Evolutionary conservation across 345 rosid genomes (phyloP), one percentile per base, ranked within the genome.

Genomic region (Sisymbrium altissimum): DNA sequence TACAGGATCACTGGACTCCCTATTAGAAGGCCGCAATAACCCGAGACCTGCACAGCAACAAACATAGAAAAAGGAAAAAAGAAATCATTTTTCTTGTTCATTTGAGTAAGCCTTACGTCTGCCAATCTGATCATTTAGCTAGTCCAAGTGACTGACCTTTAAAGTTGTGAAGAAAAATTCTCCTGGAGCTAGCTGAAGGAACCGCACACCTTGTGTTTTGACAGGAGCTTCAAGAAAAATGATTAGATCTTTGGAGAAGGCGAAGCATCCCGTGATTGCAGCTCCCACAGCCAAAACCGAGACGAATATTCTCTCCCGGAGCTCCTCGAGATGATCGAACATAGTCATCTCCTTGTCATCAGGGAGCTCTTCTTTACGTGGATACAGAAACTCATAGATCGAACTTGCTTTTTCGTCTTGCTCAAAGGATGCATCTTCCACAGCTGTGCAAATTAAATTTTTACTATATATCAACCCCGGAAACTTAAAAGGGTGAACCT

Each of bases 191-290:
- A 94, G 86, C 79, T 94, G 98, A 68, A 94, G 83, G 84, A 94
- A 94, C 23, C 96, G 80, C 8, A 91, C 99, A 68, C 99, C 99
- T 69, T 95, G 91, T 1, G 77, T 23, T 81, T 91, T 95, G 78
- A 95, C 99, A 12, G 99, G 97, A 66, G 99, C 99, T 88, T 94
- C 98, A 72, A 94, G 99, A 79, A 95, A 39, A 69, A 89, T 66
- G 60, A 95, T 77, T 29, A 95, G 82, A 64, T 89, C 99, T 74
- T 95, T 95, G 11, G 99, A 91, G 81, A 86, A 88, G 54, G 93
- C 87, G 72, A 95, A 95, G 87, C 99, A 95, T 64, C 97, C 99
- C 62, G 84, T 71, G 15, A 95, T 95, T 43, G 99, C 88, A 72
- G 81, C 97, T 73, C 99, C 99, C 41, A 95, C 97, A 7, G 92